Conservation (phyloP, 163 green algal genomes). For the Chloromonas sp. region DNA sequence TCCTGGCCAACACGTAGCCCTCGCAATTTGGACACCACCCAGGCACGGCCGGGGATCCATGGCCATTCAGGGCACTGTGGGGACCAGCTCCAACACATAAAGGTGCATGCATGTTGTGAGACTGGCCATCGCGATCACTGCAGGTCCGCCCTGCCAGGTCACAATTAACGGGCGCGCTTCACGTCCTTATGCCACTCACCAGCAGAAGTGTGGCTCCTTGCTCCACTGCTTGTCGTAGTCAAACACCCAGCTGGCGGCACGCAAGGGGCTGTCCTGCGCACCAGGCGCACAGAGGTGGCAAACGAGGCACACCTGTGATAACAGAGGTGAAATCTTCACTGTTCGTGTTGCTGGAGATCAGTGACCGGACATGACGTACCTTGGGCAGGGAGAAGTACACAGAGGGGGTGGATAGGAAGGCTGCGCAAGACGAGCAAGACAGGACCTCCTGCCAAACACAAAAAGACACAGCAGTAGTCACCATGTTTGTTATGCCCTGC, state of each 20-base stretch:
- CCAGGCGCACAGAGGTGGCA: background rate
- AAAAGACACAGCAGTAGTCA: background rate
- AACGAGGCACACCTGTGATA: background rate
- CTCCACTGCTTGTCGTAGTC: constrained; percentile 55
- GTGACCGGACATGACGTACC: background rate
- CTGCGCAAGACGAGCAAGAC: constrained; percentile 19
- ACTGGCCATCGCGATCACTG: too few relatives aligned
- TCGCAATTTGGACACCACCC: too few relatives aligned
- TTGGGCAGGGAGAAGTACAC: constrained; percentile 61
- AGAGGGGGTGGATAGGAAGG: constrained; percentile 65
- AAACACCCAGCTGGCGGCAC: constrained; percentile 41
- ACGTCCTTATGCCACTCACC: background rate
- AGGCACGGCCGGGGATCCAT: too few relatives aligned
- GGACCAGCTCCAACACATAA: too few relatives aligned
- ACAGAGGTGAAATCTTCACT: too few relatives aligned
- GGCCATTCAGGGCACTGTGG: too few relatives aligned
- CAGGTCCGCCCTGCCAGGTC: too few relatives aligned
- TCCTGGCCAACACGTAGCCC: too few relatives aligned
- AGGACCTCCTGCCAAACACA: constrained; percentile 38
- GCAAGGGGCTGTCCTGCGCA: constrained; percentile 25
- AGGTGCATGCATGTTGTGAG: too few relatives aligned
- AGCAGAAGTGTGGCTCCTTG: constrained; percentile 45
- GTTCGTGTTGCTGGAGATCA: too few relatives aligned
- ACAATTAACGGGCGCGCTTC: too few relatives aligned
- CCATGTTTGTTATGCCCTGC: background rate